Conservation (phyloP, 441 rosid species). For the Adansonia madagascariensis region DNA sequence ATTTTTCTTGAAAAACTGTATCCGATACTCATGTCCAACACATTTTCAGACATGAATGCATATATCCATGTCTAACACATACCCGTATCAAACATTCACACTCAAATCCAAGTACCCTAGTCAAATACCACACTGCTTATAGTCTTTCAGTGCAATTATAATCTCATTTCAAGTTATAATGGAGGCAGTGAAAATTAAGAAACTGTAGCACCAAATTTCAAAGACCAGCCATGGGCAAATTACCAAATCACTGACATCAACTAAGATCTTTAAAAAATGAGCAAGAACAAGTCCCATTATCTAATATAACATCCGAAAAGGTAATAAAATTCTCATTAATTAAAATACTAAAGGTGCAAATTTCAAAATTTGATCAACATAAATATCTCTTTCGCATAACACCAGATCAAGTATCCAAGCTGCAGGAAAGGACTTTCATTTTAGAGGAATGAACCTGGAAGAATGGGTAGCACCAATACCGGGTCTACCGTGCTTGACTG, state of each 20-base stretch:
- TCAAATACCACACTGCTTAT: neutral
- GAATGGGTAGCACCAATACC: constrained; percentile 92
- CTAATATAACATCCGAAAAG: too few species aligned
- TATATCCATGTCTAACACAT: too few species aligned
- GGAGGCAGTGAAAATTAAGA: neutral
- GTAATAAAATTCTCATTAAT: neutral
- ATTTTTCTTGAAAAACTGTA: too few species aligned
- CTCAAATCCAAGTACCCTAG: too few species aligned
- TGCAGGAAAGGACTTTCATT: constrained; percentile 41
- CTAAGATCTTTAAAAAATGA: too few species aligned
- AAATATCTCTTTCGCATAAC: neutral
- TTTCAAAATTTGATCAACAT: constrained; percentile 31
- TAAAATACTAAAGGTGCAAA: neutral
- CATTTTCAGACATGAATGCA: too few species aligned
- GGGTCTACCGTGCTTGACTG: constrained; percentile 93
- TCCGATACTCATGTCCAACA: too few species aligned
- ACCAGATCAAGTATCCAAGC: neutral
- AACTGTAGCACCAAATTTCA: neutral
- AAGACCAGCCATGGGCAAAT: neutral
- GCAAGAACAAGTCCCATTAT: too few species aligned
- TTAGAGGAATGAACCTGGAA: constrained; percentile 88
- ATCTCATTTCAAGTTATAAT: neutral
- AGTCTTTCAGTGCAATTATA: neutral
- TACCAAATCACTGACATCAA: neutral
- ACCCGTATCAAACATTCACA: too few species aligned